Conservation (phyloP, 805 yeast species). For the Suhomyces sp. region DNA sequence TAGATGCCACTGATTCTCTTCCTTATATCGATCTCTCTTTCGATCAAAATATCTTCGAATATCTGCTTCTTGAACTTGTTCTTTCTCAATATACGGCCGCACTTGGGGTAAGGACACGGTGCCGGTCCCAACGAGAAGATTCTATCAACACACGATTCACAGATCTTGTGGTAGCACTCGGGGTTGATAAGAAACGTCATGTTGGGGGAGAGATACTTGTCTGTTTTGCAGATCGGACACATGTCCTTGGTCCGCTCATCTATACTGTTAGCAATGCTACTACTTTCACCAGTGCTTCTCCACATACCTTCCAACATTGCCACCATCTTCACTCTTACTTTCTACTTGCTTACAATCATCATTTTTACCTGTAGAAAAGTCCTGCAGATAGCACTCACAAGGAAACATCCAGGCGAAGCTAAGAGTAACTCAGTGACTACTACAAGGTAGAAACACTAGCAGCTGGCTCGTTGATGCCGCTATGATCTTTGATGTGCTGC, state of each 20-base stretch:
- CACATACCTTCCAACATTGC: neutral
- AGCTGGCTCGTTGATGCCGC: no score
- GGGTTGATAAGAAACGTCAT: constrained; percentile 91
- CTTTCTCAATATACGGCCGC: constrained; percentile 83
- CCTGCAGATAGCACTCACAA: neutral
- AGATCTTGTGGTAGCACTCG: constrained; percentile 96
- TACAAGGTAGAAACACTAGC: no score
- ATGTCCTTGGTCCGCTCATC: constrained; percentile 66
- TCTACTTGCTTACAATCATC: neutral
- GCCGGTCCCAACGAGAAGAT: constrained; percentile 94
- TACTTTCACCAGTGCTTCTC: neutral
- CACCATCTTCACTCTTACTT: neutral
- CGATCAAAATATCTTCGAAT: constrained; percentile 87
- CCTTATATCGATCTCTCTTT: constrained; percentile 88
- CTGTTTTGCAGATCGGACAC: constrained; percentile 98
- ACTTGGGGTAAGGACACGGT: constrained; percentile 90
- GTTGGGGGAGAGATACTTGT: constrained; percentile 88
- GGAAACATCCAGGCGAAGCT: neutral
- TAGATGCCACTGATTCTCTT: constrained; percentile 72
- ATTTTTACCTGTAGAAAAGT: neutral
- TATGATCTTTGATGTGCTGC: constrained; percentile 10
- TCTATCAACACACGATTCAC: constrained; percentile 95
- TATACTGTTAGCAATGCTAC: constrained; percentile 4
- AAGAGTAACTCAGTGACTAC: no score
- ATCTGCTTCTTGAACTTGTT: constrained; percentile 89